Evolutionary conservation across 2,329 filamentous ascomycete species (phyloP).

Genomic region (Colletotrichum tropicale): DNA sequence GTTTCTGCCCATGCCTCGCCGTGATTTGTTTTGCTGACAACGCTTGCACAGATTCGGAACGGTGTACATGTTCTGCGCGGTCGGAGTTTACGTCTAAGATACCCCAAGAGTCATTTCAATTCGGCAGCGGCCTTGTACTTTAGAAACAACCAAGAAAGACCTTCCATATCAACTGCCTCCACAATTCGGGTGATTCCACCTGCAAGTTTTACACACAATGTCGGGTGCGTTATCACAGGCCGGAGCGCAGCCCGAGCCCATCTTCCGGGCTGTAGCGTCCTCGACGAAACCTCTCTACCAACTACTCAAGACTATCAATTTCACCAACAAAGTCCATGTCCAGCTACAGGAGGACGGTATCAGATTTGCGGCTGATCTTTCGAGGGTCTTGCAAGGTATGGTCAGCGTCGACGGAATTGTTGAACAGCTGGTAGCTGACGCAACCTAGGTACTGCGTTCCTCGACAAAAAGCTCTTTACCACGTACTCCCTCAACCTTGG

Average conservation of each 20-base stretch:
- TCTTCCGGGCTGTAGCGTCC: conserved; percentile 78
- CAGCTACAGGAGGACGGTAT: conserved; percentile 87
- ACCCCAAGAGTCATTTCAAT: conserved; percentile 38
- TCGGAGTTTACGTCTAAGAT: conserved; percentile 94
- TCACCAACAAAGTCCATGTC: conserved; percentile 62
- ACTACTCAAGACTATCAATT: conserved; percentile 63
- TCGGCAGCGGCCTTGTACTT: conserved; percentile 21
- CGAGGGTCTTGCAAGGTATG: conserved; percentile 88
- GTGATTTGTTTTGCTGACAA: conserved; percentile 10
- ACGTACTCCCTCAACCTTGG: conserved; percentile 74
- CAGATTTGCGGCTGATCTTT: conserved; percentile 86
- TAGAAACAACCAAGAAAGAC: conserved; percentile 22
- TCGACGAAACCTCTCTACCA: conserved; percentile 78
- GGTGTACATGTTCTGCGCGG: conserved; percentile 98
- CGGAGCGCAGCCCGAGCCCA: conserved; percentile 39
- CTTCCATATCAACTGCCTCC: not conserved
- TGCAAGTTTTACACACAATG: conserved; percentile 6
- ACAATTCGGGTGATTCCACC: conserved; percentile 1
- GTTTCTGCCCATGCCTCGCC: not conserved
- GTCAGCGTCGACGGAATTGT: not conserved
- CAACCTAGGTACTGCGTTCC: conserved; percentile 61
- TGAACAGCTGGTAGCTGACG: not conserved
- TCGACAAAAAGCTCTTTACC: conserved; percentile 88
- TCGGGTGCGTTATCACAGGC: conserved; percentile 27
- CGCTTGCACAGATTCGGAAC: conserved; percentile 74